Conservation (phyloP, 768 basidiomycete species). For the Boletus pseudo-olivaceus region DNA sequence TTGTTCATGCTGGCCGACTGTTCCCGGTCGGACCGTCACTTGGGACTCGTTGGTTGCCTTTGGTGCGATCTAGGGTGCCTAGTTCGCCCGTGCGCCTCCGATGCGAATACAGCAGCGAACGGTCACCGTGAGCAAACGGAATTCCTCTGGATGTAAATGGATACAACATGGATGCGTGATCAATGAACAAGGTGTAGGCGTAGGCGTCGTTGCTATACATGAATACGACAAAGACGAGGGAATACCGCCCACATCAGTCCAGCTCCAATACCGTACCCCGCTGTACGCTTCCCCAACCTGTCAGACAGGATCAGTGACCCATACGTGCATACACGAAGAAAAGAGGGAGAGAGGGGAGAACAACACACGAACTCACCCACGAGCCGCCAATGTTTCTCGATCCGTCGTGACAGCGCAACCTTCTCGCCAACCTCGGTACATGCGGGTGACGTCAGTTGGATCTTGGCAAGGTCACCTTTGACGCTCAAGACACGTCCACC, state of each 20-base stretch:
- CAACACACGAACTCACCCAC: constrained; percentile 60
- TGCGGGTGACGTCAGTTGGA: constrained; percentile 88
- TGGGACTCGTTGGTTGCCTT: too few species aligned
- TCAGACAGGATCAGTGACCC: not conserved
- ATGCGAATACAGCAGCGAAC: too few species aligned
- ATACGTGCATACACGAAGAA: not conserved
- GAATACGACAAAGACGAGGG: not conserved
- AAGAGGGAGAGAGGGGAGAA: not conserved
- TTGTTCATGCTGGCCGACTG: too few species aligned
- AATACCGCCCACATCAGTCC: constrained; percentile 39
- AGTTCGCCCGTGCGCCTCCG: too few species aligned
- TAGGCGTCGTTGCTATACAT: not conserved
- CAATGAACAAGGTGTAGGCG: not conserved
- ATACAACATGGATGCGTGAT: not conserved
- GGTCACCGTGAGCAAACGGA: not conserved
- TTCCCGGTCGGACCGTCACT: too few species aligned
- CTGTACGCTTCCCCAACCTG: constrained; percentile 78
- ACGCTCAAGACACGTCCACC: constrained; percentile 93
- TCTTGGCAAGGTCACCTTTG: constrained; percentile 93
- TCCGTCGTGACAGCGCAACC: constrained; percentile 89
- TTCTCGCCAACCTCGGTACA: constrained; percentile 98
- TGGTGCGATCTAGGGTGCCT: too few species aligned
- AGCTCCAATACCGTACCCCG: constrained; percentile 81
- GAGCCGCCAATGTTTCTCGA: constrained; percentile 98
- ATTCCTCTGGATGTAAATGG: not conserved